Conservation (phyloP, 352 stramenopile species). For the Globisporangium perplexum region DNA sequence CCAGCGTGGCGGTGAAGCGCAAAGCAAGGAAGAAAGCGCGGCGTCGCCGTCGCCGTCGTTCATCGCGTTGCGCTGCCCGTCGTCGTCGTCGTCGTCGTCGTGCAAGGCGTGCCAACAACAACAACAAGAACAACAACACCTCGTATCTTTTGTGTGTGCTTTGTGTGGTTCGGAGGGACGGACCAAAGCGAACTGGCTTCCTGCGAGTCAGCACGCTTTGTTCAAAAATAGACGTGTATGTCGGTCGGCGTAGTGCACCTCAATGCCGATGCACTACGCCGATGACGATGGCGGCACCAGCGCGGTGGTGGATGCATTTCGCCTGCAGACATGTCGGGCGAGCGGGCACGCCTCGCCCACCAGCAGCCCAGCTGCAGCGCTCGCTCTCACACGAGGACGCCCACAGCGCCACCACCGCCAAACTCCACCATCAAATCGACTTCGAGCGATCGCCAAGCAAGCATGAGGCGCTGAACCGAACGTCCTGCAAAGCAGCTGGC, state of each 20-base stretch:
- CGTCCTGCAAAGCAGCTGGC: constrained; percentile 12
- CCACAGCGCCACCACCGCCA: not conserved
- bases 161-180: not conserved
- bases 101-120: too few species aligned
- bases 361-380: not conserved
- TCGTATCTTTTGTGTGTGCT: not conserved
- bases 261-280: too few species aligned
- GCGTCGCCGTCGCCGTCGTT: too few species aligned
- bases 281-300: too few species aligned
- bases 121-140: too few species aligned
- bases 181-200: not conserved
- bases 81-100: too few species aligned
- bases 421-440: not conserved
- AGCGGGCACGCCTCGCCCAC: not conserved
- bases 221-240: not conserved
- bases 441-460: not conserved
- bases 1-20: too few species aligned
- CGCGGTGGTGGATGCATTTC: not conserved
- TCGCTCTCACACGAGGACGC: not conserved
- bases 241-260: not conserved
- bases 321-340: not conserved
- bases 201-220: not conserved
- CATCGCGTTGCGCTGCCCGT: too few species aligned
- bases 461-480: constrained; percentile 12
- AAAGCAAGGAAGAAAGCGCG: too few species aligned